Evolutionary conservation across 768 basidiomycete genomes (phyloP), one percentile per base, ranked within the genome.

Genomic region (Cyclocybe aegerita): DNA sequence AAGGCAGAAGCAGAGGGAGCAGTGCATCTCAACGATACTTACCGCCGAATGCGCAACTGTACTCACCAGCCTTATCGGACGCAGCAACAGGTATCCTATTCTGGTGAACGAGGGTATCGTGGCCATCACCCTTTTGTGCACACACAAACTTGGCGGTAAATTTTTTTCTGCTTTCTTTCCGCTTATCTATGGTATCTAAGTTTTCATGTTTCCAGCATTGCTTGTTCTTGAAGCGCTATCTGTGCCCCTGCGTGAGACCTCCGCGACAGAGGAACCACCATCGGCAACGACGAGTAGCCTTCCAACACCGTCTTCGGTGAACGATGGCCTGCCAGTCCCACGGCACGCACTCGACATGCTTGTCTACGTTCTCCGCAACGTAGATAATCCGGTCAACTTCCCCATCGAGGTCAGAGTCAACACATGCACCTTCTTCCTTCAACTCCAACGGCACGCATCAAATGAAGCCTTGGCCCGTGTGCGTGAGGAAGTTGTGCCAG

Each of bases 71-170:
- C 80, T 97, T 49, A 74, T 95, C 12, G 81, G 81, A 17, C 78
- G 86, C 54, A 91, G 90, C 62, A 81, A 77, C 54, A 87, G 85
- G 63, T 93, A 92, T 63, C 87, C 90, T 1, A 74, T 93, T 36
- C 75, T 98, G 31, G 80, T 97, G 47, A 96, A 93, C 58, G 96
- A 98, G 66, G 90, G 87, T 2, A 75, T 95, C 15, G 81, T 97
- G 38, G 90, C 90, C 4, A 68, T 96, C 52, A 90, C 86, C 37
- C 65, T 98, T 43, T 67, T 98, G 50, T 83, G 83, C 47, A 83
- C 84, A 9, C 78, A 83, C 36, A 73, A 73, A 23, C 67, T 73
- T 41, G 90, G 87, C 53, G 83, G 92, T 89, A 66, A 39, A 53
- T n/a, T 44, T 6, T 4, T 3, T 46, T 29, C 36, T 15, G 50